Evolutionary conservation across 441 rosid species (phyloP).

Genomic region (Macaranga tanarius): DNA sequence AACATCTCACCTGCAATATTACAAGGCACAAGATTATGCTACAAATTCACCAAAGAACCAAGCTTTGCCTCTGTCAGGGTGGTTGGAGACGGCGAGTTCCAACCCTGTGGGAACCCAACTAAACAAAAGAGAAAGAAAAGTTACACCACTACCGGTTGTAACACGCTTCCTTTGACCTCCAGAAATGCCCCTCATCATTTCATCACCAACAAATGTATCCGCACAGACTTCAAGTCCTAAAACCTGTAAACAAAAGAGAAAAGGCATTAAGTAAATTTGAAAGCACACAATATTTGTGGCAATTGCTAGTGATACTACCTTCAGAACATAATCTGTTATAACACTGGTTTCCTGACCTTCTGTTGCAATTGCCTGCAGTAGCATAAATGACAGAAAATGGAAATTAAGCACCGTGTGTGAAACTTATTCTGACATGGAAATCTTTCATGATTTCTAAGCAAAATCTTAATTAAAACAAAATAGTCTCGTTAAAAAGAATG

Average conservation of each 20-base stretch:
- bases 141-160: slow-evolving; percentile 54
- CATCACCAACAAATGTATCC: slow-evolving; percentile 81
- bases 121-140: background rate
- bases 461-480: too few species aligned
- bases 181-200: slow-evolving; percentile 83
- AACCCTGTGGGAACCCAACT: too few species aligned
- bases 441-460: too few species aligned
- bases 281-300: background rate
- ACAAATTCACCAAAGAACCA: too few species aligned
- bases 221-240: slow-evolving; percentile 83
- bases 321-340: slow-evolving; percentile 68
- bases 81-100: too few species aligned
- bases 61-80: too few species aligned
- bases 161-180: slow-evolving; percentile 90
- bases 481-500: too few species aligned
- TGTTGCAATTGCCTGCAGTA: slow-evolving; percentile 48
- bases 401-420: background rate
- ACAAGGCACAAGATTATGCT: too few species aligned
- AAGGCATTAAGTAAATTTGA: background rate
- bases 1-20: slow-evolving; percentile 65
- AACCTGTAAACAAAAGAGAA: slow-evolving; percentile 37
- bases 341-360: slow-evolving; percentile 65
- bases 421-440: too few species aligned
- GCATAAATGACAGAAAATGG: background rate
- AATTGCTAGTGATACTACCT: slow-evolving; percentile 27